Evolutionary conservation across 305 asterid genomes (phyloP).

Genomic region (Solanum hybrid): DNA sequence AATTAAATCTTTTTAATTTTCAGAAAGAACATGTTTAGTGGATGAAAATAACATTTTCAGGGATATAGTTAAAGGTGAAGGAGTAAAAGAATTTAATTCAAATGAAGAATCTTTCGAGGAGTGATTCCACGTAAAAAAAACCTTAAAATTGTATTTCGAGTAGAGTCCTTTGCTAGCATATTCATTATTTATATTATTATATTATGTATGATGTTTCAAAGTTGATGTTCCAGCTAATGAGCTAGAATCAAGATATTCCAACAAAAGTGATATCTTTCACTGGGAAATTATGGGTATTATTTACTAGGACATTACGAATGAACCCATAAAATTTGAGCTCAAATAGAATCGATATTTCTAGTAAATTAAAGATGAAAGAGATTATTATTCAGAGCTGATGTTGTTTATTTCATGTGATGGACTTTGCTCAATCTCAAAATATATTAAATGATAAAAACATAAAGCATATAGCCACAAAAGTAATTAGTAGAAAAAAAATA

Average conservation of each 20-base stretch:
- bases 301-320: background rate
- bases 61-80: background rate
- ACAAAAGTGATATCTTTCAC: background rate
- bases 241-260: background rate
- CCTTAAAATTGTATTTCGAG: background rate
- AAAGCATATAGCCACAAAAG: background rate
- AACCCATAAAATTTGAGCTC: too few relatives aligned
- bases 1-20: too few relatives aligned
- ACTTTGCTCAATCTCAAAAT: background rate
- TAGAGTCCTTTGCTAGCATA: background rate
- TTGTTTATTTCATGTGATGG: background rate
- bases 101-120: background rate
- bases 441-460: background rate
- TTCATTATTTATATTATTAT: background rate
- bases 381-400: background rate
- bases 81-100: background rate
- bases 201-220: background rate
- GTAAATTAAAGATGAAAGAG: too few relatives aligned
- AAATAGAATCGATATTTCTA: too few relatives aligned
- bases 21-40: background rate
- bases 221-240: background rate
- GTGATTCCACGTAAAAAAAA: too few relatives aligned
- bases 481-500: background rate
- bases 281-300: background rate
- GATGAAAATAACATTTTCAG: too few relatives aligned